Base-by-base conservation (phyloP, 371 early-diverging fungal species). In the Rhizopus microsporus region DNA sequence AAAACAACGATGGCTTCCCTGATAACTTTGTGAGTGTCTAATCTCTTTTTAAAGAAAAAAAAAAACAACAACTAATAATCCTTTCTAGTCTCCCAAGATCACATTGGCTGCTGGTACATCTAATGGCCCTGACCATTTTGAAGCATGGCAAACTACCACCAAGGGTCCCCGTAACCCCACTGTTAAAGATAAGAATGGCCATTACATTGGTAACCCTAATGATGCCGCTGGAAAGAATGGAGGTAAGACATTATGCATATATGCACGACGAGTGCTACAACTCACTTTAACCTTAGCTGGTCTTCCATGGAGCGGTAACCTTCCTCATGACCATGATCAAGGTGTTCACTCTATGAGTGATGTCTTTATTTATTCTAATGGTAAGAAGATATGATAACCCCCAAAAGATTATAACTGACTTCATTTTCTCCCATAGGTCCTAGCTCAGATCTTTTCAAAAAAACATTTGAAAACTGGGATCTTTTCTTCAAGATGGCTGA, bases 1-100 rank as follows among this genome's bases (percentile, higher is more conserved):
- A 74, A 3, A 83, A 88, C 59, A 77, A 68, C 23, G 84, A 87
- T 67, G 90, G 88, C 47, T 82, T 86, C 75, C 88, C 88, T 54
- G 87, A 85, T 57, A 64, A 78, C 54, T 84, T 80, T 78, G 51
- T 56, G 38, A 51, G 50, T 42, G 47, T 16, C 10, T 31, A 30
- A 8, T 12, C 12, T 32, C 12, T 32, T 4, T 9, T 4, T n/a
- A n/a, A n/a, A n/a, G n/a, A n/a, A n/a, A 23, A 3, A 39, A 7
- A 30, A n/a, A 39, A 10, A 33, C 23, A 16, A 13, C 35, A 4
- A 13, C 15, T 16, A 7, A 37, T 29, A 6, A 37, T 46, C 16
- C 54, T 3, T n/a, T 46, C 7, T 38, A 57, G 67, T 67, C 74
- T 15, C 81, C 82, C 38, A 66, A 83, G n/a, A 78, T 80, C 70